These are phyloP conservation scores for Penicillium hesseltinei DNA, from an alignment of 2,329 filamentous ascomycete species.

Conservation along the genomic window DNA sequence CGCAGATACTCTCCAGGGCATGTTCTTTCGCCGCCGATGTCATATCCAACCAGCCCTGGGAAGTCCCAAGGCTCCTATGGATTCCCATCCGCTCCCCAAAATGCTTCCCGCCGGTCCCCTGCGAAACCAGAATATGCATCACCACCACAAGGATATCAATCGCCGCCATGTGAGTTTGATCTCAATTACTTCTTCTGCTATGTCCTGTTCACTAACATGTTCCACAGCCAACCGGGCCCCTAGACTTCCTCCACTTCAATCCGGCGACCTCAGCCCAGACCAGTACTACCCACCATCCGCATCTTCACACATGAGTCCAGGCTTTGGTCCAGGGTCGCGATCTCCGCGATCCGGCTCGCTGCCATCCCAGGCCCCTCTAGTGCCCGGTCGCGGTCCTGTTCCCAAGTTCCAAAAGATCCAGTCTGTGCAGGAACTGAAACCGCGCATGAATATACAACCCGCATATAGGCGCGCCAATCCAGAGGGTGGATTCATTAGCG, in stretches of 20 bases:
- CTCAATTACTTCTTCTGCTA: not conserved
- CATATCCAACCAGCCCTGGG: conserved; percentile 67
- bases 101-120: conserved; percentile 70
- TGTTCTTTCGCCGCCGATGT: conserved; percentile 73
- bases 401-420: conserved; percentile 84
- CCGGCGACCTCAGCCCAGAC: conserved; percentile 65
- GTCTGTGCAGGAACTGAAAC: conserved; percentile 70
- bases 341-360: conserved; percentile 47
- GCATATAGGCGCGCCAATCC: conserved; percentile 90
- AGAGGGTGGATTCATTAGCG: conserved; percentile 96
- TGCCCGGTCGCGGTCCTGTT: conserved; percentile 62
- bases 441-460: conserved; percentile 82
- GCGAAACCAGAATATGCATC: conserved; percentile 62
- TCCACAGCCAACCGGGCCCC: conserved; percentile 52
- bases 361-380: conserved; percentile 45
- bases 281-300: conserved; percentile 71
- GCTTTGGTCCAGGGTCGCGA: conserved; percentile 54
- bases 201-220: conserved; percentile 13
- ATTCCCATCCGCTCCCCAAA: conserved; percentile 52
- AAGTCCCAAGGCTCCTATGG: conserved; percentile 51
- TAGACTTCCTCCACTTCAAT: conserved; percentile 72
- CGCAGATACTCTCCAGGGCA: conserved; percentile 98
- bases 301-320: conserved; percentile 67
- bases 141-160: conserved; percentile 58
- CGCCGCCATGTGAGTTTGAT: conserved; percentile 53